Evolutionary conservation across 768 basidiomycete species (phyloP), one percentile per base, ranked within the genome.

Genomic region (Xerocomellus chrysenteron): DNA sequence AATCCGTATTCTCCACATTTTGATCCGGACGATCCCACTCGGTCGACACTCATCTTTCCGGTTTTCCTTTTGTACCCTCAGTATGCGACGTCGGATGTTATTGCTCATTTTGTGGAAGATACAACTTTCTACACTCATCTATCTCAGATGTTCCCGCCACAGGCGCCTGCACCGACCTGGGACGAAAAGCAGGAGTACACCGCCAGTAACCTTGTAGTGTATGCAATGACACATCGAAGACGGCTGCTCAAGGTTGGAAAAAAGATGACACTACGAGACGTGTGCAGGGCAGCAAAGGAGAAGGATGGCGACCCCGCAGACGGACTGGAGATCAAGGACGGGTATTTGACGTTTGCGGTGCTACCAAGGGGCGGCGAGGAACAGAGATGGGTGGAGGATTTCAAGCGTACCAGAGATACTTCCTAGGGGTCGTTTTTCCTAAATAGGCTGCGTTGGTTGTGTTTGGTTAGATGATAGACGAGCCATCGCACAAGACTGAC

Each of bases 41-140:
- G 79, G 61, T 68, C 71, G 58, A 85, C 84, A 0, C 79, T 96
- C 13, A 72, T 96, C 58, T 70, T 97, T 68, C 96, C 97, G 2
- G 87, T 89, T 41, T 92, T 97, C 77, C 89, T 98, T 73, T 80
- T 98, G 57, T 97, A 98, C 72, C 97, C 97, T 7, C 87, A 93
- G 68, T 80, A 94, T 60, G 83, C 87, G 12, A 92, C 85, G 6
- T 92, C 95, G 30, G 97, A 99, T 72, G 80, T 95, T 55, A 89
- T 98, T 60, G 79, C 88, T 14, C 80, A 87, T 48, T 98, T 96
- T 73, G 79, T 85, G 60, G 95, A 98, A 71, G 83, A 88, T 60
- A 87, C 91, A 2, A 82, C 92, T 3, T 94, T 98, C 70, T 77
- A 79, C 9, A 85, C 84, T 40, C 90, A 94, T 61, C 77, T 98